Evolutionary conservation across 1,284 basidiomycete species (phyloP).

Genomic region (Trametes pubescens): DNA sequence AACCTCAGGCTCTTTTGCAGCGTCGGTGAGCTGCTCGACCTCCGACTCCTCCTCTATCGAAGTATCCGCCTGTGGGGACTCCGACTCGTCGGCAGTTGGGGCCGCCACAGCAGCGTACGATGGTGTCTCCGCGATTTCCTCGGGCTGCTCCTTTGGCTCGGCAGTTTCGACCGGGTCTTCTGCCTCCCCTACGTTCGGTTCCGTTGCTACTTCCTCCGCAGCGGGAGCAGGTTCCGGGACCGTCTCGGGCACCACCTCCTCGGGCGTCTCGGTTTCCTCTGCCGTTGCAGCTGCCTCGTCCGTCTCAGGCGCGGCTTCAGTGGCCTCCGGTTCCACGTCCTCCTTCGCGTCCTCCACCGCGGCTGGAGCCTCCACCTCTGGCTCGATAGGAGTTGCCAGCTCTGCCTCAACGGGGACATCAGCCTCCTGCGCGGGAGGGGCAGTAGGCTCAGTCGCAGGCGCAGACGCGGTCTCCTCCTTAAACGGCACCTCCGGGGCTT

Average conservation of each 20-base stretch:
- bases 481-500: not conserved
- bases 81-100: not conserved
- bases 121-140: not conserved
- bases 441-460: not conserved
- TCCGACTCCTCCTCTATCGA: conserved; percentile 1
- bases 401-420: not conserved
- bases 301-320: not conserved
- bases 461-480: not conserved
- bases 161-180: not conserved
- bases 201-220: not conserved
- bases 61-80: conserved; percentile 1
- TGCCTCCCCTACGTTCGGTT: not conserved
- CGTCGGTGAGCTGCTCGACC: not conserved
- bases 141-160: not conserved
- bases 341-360: not conserved
- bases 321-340: conserved; percentile 3
- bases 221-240: not conserved
- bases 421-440: not conserved
- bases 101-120: not conserved
- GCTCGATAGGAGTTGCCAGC: no score
- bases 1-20: conserved; percentile 5
- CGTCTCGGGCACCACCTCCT: conserved; percentile 2
- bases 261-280: not conserved
- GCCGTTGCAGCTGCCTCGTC: conserved; percentile 7
- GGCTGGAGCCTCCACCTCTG: not conserved